Base-by-base conservation (phyloP, 140 eudicot genomes). In the Erigeron philadelphicus region DNA sequence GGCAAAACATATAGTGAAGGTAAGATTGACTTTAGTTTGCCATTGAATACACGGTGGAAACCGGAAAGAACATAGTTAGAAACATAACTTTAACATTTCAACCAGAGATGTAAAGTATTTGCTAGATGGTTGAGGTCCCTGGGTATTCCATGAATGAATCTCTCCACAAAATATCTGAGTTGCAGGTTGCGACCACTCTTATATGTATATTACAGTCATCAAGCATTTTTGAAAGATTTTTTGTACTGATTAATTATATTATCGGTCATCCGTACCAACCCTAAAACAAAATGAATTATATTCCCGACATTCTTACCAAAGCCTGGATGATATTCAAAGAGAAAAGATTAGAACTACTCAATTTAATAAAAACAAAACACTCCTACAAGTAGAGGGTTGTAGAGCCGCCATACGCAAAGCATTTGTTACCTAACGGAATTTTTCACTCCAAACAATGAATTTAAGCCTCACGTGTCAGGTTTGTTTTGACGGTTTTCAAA, bases 281-380 rank as follows among this genome's bases (percentile, higher is more conserved):
- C n/a, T 3, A 48, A 48, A 4, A 9, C 13, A 9, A 49, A 11
- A 13, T 49, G 12, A 31, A 3, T 31, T 49, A 49, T 49, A 15
- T 10, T 49, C 55, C 19, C 19, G 2, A 50, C 56, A 12, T 5
- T 17, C 13, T 8, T 2, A 13, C 17, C n/a, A 17, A 15, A 65
- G 43, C 70, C 21, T 8, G 11, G 4, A 46, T 23, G 23, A 66
- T 66, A 47, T 11, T 48, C 60, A 45, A 3, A 46, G 42, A 41
- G 44, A 48, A 66, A 66, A 11, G 71, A 66, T 38, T 31, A 31
- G 72, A 50, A 49, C 62, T 68, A 35, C 52, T 31, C 19, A 48
- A 13, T 45, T 49, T 13, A 13, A 67, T 46, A 50, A 67, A 35
- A 19, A 50, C 38, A 31, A 4, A n/a, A 3, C 44, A 13, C 59